Evolutionary conservation across 2,329 filamentous ascomycete genomes (phyloP), one percentile per base, ranked within the genome.

Genomic region (Aspergillus aculeatus): DNA sequence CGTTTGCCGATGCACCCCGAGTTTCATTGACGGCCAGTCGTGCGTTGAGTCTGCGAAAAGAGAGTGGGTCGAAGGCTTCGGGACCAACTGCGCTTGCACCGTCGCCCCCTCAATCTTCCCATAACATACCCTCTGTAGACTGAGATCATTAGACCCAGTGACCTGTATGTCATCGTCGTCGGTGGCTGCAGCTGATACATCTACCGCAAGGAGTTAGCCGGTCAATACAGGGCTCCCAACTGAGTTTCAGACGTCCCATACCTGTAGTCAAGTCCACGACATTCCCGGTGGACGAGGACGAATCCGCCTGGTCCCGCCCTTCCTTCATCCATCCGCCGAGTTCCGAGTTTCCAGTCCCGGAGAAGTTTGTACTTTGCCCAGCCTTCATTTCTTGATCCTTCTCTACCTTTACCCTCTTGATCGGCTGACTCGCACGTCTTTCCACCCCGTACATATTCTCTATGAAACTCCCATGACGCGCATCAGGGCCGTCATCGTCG

Each of bases 371-470:
- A 10, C 32, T 44, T 56, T 79, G 81, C 44, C 75, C 75, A 23
- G 76, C 68, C 19, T 78, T 72, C 51, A 80, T 72, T 50, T 81
- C 72, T 51, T 81, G 77, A 21, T 76, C 71, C 14, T 82, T 78
- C 9, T 72, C 64, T 44, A 84, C 74, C 70, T 86, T 92, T 56
- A 86, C 77, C 54, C 87, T 86, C 76, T 94, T 94, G 29, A 82
- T 78, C 21, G 89, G 85, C 70, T 73, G 81, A 63, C 70, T 79
- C 67, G 80, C 79, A 26, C 92, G 89, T 54, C 88, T 83, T 65
- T 90, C 84, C 14, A 96, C 84, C 65, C 89, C 87, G 72, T 93
- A 91, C 71, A 92, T 81, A 32, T 86, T 84, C 73, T 96, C 91
- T 50, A 96, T 85, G 78, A 92, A 57, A 48, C 64, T 70, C 14